Evolutionary conservation across 2,329 filamentous ascomycete species (phyloP).

Genomic region (Calonectria fujianensis): DNA sequence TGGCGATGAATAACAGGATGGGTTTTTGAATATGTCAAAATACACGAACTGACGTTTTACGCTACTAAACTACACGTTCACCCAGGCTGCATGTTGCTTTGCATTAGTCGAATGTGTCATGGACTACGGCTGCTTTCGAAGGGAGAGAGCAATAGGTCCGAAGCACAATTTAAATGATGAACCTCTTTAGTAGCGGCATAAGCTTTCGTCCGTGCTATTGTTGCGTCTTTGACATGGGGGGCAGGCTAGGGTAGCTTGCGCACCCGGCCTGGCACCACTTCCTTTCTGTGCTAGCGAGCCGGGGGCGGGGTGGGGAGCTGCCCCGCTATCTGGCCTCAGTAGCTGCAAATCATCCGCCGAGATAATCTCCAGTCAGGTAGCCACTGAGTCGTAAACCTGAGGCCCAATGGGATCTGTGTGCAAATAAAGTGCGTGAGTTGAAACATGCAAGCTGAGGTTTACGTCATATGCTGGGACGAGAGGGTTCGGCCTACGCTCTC

Average conservation of each 20-base stretch:
- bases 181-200: not conserved
- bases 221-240: not conserved
- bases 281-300: constrained; percentile 14
- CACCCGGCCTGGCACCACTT: not conserved
- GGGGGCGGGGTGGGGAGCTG: constrained; percentile 1
- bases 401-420: not conserved
- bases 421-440: constrained; percentile 3
- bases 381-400: not conserved
- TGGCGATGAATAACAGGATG: constrained; percentile 8
- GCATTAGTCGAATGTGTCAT: not conserved
- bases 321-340: constrained; percentile 9
- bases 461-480: not conserved
- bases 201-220: not conserved
- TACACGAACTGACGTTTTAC: constrained; percentile 48
- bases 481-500: not conserved
- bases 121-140: not conserved
- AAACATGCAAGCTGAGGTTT: not conserved
- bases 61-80: not conserved
- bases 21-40: constrained; percentile 41
- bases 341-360: constrained; percentile 17
- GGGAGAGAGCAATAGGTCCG: not conserved
- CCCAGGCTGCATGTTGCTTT: not conserved
- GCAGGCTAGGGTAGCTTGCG: not conserved
- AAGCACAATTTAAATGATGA: too few species aligned
- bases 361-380: not conserved